These are phyloP conservation scores for Chlamydomonas sp. DNA, from an alignment of 139 green algal genomes.

Conservation along the genomic window DNA sequence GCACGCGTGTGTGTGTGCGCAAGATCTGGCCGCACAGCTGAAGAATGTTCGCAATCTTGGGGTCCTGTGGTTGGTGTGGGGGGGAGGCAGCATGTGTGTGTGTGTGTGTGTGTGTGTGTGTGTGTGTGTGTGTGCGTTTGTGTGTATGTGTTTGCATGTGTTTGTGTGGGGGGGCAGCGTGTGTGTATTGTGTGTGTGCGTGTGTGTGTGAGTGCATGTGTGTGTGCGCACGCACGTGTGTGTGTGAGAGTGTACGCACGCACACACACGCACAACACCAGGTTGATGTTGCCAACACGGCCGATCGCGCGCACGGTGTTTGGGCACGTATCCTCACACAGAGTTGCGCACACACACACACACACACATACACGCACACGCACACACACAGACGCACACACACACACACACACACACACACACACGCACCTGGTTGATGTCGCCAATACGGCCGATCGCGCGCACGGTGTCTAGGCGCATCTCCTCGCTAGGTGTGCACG, in stretches of 20 bases:
- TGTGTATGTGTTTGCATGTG: too few species aligned
- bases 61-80: conserved; percentile 14
- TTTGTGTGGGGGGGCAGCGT: too few species aligned
- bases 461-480: conserved; percentile 24
- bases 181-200: too few species aligned
- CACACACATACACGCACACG: too few species aligned
- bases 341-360: too few species aligned
- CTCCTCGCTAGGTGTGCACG: too few species aligned
- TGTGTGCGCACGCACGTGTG: conserved; percentile 16
- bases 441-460: conserved; percentile 20
- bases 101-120: too few species aligned
- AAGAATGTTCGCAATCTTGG: conserved; percentile 37
- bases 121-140: too few species aligned
- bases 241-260: too few species aligned
- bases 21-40: conserved; percentile 19
- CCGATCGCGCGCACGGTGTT: conserved; percentile 22
- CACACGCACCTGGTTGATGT: not conserved
- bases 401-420: not conserved
- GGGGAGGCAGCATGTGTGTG: too few species aligned
- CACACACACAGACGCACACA: too few species aligned
- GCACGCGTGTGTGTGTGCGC: conserved; percentile 23
- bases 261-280: not conserved
- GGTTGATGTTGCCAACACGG: conserved; percentile 1
- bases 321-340: conserved; percentile 30
- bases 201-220: conserved; percentile 28